Conservation (phyloP, 345 rosid genomes). For the Toxicodendron radicans region DNA sequence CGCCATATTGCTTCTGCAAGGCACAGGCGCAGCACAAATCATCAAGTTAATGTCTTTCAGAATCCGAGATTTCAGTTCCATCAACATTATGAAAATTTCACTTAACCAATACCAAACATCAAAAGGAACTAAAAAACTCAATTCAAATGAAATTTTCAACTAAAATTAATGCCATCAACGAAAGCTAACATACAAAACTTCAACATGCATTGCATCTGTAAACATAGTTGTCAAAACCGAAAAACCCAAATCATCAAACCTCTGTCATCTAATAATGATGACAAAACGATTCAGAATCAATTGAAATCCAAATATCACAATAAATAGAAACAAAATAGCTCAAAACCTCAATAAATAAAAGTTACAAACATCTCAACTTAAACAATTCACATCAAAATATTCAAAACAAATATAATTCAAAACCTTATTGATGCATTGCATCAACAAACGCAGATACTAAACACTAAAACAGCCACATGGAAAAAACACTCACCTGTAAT, state of each 20-base stretch:
- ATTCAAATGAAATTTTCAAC: not conserved
- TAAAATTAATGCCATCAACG: not conserved
- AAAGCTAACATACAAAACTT: not conserved
- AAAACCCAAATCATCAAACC: slow-evolving; percentile 18
- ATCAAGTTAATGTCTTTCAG: not conserved
- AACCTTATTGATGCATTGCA: slow-evolving; percentile 2
- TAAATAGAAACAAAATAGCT: not conserved
- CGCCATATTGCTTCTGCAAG: slow-evolving; percentile 48
- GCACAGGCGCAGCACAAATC: not conserved
- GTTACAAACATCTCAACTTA: not conserved
- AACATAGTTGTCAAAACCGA: not conserved
- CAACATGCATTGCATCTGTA: not conserved
- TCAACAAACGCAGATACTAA: not conserved
- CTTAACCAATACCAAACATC: not conserved
- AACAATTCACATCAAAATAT: not conserved
- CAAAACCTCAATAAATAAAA: slow-evolving; percentile 3
- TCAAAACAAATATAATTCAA: not conserved
- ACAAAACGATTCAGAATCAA: not conserved
- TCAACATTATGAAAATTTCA: not conserved
- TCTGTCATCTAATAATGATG: not conserved
- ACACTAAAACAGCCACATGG: not conserved
- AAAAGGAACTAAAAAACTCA: not conserved
- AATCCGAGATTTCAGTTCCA: not conserved
- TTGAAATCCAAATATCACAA: not conserved
- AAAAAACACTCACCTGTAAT: not conserved